Evolutionary conservation across 306 rosid species (phyloP).

Genomic region (Vigna unguiculata): DNA sequence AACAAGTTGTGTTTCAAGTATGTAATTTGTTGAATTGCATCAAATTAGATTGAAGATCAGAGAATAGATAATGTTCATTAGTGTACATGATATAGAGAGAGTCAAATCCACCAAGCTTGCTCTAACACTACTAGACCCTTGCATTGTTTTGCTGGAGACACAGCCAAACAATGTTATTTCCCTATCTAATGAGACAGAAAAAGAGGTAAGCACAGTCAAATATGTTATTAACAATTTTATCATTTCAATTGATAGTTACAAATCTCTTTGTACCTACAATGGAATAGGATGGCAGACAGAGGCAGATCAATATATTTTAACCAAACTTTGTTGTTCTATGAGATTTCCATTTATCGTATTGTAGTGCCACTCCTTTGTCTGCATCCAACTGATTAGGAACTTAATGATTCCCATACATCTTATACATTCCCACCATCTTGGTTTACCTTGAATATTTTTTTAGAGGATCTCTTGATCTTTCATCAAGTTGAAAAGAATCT

Average conservation of each 20-base stretch:
- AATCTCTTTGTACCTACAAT: not conserved
- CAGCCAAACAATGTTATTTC: not conserved
- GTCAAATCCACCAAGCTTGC: too few species aligned
- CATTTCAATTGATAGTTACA: not conserved
- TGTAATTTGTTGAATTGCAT: too few species aligned
- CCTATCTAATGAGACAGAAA: not conserved
- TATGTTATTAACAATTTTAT: not conserved
- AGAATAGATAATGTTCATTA: too few species aligned
- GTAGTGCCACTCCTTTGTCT: slow-evolving; percentile 13
- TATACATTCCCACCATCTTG: too few species aligned
- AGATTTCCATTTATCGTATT: not conserved
- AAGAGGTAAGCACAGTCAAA: not conserved
- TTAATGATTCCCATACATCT: too few species aligned
- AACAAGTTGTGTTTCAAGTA: too few species aligned
- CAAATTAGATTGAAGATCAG: too few species aligned
- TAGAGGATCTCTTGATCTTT: too few species aligned
- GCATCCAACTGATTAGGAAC: slow-evolving; percentile 3
- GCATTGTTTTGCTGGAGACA: not conserved
- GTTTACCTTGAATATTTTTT: too few species aligned
- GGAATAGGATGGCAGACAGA: not conserved
- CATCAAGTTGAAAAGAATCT: too few species aligned
- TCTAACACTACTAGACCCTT: too few species aligned
- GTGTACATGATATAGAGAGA: too few species aligned
- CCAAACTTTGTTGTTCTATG: not conserved
- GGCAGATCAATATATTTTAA: not conserved